phyloP scores from a whole-genome alignment of 2,329 filamentous ascomycete genomes.

The Colletotrichum trifolii region DNA sequence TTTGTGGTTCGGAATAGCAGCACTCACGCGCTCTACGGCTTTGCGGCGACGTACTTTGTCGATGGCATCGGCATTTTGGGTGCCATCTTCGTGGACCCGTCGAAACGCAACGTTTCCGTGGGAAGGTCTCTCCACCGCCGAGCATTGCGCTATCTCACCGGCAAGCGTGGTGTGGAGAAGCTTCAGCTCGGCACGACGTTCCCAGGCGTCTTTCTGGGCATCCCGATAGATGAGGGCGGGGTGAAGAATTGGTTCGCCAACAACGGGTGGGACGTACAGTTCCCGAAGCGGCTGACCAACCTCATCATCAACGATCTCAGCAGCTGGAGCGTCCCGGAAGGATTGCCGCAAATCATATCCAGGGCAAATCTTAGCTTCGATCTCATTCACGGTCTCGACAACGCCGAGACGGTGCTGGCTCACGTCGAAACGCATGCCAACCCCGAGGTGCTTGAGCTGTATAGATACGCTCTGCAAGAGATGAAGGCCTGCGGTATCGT shows the following conservation, averaged over 20 bases:
- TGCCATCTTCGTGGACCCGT: slow-evolving; percentile 88
- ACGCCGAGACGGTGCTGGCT: slow-evolving; percentile 77
- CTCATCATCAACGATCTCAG: slow-evolving; percentile 79
- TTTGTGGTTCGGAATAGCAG: slow-evolving; percentile 95
- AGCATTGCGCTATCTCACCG: slow-evolving; percentile 78
- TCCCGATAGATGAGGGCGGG: slow-evolving; percentile 70
- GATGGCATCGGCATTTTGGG: slow-evolving; percentile 80
- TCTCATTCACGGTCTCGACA: slow-evolving; percentile 82
- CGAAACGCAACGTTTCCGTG: slow-evolving; percentile 87
- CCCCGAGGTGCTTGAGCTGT: slow-evolving; percentile 84
- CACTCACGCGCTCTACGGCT: slow-evolving; percentile 90
- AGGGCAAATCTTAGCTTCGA: slow-evolving; percentile 83
- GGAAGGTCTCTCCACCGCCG: slow-evolving; percentile 89
- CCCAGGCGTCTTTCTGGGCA: slow-evolving; percentile 87
- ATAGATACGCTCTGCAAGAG: slow-evolving; percentile 78
- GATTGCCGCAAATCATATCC: slow-evolving; percentile 78
- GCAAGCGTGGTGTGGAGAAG: slow-evolving; percentile 78
- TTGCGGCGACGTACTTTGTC: slow-evolving; percentile 88
- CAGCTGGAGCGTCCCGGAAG: slow-evolving; percentile 80
- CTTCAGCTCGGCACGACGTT: slow-evolving; percentile 85
- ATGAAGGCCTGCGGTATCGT: slow-evolving; percentile 82
- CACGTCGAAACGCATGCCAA: slow-evolving; percentile 80
- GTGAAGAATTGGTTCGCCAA: slow-evolving; percentile 86
- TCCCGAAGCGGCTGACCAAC: slow-evolving; percentile 68
- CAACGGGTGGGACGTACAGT: slow-evolving; percentile 84